Evolutionary conservation across 2,329 filamentous ascomycete species (phyloP).

Genomic region (Claviceps sorghi): DNA sequence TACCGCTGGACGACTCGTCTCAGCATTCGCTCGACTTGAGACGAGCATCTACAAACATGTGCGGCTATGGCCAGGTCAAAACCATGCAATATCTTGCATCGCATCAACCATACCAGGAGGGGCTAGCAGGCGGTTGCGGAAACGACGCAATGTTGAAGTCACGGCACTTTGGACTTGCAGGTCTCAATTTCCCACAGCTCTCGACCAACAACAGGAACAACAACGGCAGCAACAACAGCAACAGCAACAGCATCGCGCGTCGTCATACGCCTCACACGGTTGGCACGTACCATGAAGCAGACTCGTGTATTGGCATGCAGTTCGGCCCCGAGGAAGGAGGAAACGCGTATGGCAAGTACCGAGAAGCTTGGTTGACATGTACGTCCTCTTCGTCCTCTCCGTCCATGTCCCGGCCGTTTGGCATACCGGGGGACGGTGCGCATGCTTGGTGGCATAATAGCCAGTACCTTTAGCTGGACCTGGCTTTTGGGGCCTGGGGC

Average conservation of each 20-base stretch:
- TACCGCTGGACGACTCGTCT: not conserved
- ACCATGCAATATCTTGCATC: not conserved
- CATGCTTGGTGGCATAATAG: not conserved
- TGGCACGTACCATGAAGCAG: not conserved
- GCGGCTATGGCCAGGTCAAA: not conserved
- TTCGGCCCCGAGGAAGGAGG: not conserved
- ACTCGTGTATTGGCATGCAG: not conserved
- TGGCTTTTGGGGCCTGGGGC: not conserved
- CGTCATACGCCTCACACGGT: not conserved
- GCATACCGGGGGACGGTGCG: not conserved
- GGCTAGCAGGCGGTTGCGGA: not conserved
- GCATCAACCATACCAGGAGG: not conserved
- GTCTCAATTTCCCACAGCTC: not conserved
- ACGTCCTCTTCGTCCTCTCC: not conserved
- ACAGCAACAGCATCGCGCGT: not conserved
- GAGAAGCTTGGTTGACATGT: not conserved
- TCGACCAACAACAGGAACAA: not conserved
- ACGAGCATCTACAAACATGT: not conserved
- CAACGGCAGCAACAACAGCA: not conserved
- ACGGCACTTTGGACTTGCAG: not conserved
- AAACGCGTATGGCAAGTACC: not conserved
- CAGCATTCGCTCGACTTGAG: not conserved
- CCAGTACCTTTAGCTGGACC: constrained; percentile 1
- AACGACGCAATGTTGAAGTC: not conserved
- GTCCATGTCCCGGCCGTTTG: not conserved